phyloP scores from a whole-genome alignment of 2,329 filamentous ascomycete species.

The Colletotrichum navitas region DNA sequence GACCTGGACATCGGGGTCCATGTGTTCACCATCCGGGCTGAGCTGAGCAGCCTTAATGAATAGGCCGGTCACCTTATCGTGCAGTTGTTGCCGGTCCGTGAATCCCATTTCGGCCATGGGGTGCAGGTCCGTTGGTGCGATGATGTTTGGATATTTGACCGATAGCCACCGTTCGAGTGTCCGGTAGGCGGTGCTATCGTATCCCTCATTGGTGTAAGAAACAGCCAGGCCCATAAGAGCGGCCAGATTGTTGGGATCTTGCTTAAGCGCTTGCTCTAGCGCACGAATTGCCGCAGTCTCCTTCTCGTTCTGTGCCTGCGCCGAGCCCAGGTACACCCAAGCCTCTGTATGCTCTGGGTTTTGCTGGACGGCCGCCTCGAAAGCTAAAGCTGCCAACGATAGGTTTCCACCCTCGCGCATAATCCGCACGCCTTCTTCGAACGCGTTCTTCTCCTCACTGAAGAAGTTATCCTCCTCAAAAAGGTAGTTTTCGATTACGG shows the following conservation, averaged over 20 bases:
- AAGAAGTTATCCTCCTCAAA: conserved; percentile 97
- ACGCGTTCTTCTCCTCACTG: conserved; percentile 83
- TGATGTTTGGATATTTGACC: conserved; percentile 90
- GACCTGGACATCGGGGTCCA: conserved; percentile 99
- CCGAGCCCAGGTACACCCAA: conserved; percentile 91
- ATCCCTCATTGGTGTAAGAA: conserved; percentile 98
- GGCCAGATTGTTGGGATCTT: conserved; percentile 87
- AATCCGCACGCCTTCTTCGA: conserved; percentile 92
- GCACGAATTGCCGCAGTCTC: conserved; percentile 95
- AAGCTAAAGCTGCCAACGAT: conserved; percentile 91
- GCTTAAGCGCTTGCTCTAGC: conserved; percentile 88
- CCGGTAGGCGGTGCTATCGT: conserved; percentile 95
- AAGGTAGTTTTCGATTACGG: conserved; percentile 87
- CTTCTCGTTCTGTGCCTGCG: conserved; percentile 98
- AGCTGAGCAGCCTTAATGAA: conserved; percentile 95
- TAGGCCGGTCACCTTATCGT: conserved; percentile 88
- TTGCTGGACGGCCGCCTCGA: conserved; percentile 95
- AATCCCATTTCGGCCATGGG: conserved; percentile 89
- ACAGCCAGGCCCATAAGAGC: conserved; percentile 96
- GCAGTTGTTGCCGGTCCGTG: conserved; percentile 89
- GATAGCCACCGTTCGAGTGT: conserved; percentile 97
- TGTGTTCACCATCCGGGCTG: conserved; percentile 90
- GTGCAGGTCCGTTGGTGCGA: conserved; percentile 78
- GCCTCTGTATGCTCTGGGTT: conserved; percentile 89
- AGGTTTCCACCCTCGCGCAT: conserved; percentile 95